Evolutionary conservation across 441 rosid species (phyloP).

Genomic region (Adansonia rubrostipa): DNA sequence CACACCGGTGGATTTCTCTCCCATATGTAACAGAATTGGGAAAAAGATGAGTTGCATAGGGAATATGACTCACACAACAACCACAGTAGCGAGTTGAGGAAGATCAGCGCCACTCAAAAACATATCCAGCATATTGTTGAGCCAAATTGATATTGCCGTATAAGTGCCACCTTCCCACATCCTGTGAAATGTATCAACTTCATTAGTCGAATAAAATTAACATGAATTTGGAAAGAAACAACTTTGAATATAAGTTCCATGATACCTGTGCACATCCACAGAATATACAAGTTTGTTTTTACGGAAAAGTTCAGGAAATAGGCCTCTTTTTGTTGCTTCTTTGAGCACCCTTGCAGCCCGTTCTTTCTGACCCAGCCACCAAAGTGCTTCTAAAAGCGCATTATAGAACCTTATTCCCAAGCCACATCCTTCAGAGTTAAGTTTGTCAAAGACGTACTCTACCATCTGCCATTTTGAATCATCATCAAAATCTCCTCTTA

Average conservation of each 20-base stretch:
- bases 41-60: conserved; percentile 13
- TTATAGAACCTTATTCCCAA: conserved; percentile 91
- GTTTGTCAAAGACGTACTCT: conserved; percentile 85
- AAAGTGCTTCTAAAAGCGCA: conserved; percentile 88
- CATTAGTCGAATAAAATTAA: conserved; percentile 23
- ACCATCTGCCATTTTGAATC: conserved; percentile 93
- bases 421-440: conserved; percentile 86
- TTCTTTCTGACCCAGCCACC: conserved; percentile 94
- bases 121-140: conserved; percentile 59
- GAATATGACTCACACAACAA: conserved; percentile 73
- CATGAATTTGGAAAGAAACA: conserved; percentile 1
- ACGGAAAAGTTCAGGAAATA: conserved; percentile 87
- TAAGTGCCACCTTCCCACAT: conserved; percentile 91
- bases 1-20: too few relatives aligned
- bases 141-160: conserved; percentile 83
- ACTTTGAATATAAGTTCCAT: conserved; percentile 3
- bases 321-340: conserved; percentile 84
- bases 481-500: conserved; percentile 87
- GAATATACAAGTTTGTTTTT: conserved; percentile 86
- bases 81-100: conserved; percentile 83
- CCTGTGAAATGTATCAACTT: conserved; percentile 49
- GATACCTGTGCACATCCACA: conserved; percentile 87
- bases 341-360: conserved; percentile 83
- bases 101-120: conserved; percentile 65
- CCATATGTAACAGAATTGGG: background rate